Evolutionary conservation across 306 rosid species (phyloP), one percentile per base, ranked within the genome.

Genomic region (Purshia tridentata): DNA sequence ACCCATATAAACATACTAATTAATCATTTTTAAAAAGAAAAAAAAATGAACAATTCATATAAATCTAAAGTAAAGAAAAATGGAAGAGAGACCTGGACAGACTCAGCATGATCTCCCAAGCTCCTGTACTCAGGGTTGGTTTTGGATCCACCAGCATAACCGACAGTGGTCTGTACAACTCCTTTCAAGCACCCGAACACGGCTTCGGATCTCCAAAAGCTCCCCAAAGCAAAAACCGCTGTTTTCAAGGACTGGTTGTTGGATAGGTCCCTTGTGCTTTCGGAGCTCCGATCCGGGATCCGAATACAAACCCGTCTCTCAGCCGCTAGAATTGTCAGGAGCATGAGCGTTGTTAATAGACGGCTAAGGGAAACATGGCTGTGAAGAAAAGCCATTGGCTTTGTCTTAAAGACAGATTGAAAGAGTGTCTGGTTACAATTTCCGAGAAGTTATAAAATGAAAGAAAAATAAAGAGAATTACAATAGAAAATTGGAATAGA

Each of bases 161-260:
- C 96, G 5, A 74, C 95, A 45, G 96, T 88, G 67, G 98, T 91
- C 40, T 88, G 87, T 29, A 86, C 60, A 53, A 94, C 98, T 22
- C 97, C 98, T 12, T 86, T 85, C 58, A 94, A 75, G 86, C 98
- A 91, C 6, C 98, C 97, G 39, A 94, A 94, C 5, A 88, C 89
- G 39, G 96, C 87, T 81, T 94, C 98, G 8, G 98, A 89, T 84
- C 97, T 86, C 98, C 97, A 94, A 89, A 94, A 91, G 84, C 98
- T 80, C 55, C 98, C 97, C 41, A 94, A 88, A 67, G 98, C 86
- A 79, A 94, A 94, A 69, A 86, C 88, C 3, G 95, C 91, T 0
- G 84, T 82, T 68, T 80, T 83, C 72, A 89, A 61, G 68, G 75
- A 82, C 9, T 70, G 80, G 72, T 78, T 77, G 74, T 67, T 82